Percentiles rank a stretch among this genome's conserved stretches.
Evolutionary conservation across 257 asterid genomes (phyloP).

Genomic region (Echium plantagineum): DNA sequence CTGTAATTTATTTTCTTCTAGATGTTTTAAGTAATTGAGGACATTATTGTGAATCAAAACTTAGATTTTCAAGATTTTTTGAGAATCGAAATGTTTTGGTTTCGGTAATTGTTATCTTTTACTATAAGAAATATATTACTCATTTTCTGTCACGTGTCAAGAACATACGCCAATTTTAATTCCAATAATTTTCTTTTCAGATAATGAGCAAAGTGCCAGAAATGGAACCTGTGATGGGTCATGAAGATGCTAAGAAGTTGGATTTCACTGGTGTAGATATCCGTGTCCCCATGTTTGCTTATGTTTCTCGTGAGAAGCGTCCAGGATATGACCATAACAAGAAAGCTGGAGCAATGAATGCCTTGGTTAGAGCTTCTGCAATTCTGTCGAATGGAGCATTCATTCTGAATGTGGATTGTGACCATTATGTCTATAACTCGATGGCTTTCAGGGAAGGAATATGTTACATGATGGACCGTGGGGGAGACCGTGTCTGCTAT

Average conservation of each 20-base stretch:
- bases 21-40: background rate
- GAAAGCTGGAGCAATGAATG: conserved; percentile 98
- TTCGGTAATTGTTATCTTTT: too few relatives aligned
- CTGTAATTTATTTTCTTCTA: background rate
- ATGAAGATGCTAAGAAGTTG: conserved; percentile 50
- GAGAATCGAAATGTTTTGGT: too few relatives aligned
- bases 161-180: background rate
- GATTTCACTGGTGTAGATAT: conserved; percentile 71
- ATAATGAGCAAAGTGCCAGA: conserved; percentile 95
- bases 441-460: conserved; percentile 75
- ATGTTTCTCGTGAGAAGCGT: conserved; percentile 88
- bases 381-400: conserved; percentile 82
- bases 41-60: background rate
- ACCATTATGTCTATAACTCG: conserved; percentile 74
- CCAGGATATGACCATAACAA: conserved; percentile 82
- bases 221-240: conserved; percentile 65
- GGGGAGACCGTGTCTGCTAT: conserved; percentile 92
- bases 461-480: conserved; percentile 96
- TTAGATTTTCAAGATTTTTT: background rate
- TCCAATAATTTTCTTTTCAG: conserved; percentile 19
- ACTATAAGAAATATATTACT: too few relatives aligned
- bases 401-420: conserved; percentile 89
- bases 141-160: too few relatives aligned
- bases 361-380: conserved; percentile 93
- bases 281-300: conserved; percentile 83